phyloP scores from a whole-genome alignment of 306 rosid species.

The Gynostemma pentaphyllum region DNA sequence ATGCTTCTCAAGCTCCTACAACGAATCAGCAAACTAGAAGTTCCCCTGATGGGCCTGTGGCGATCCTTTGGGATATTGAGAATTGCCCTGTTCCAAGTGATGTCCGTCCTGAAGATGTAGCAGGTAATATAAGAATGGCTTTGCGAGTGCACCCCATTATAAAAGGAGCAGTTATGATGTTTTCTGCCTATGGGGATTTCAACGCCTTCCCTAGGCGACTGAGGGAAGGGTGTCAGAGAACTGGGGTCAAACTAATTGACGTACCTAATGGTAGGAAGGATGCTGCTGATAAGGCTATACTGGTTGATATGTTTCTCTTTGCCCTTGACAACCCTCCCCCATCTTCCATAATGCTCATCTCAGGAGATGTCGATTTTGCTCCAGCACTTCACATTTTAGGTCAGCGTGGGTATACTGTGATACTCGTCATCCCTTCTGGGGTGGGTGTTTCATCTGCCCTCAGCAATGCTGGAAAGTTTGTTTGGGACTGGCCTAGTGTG shows the following conservation, averaged over 20 bases:
- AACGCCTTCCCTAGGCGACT: slow-evolving; percentile 82
- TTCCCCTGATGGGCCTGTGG: slow-evolving; percentile 62
- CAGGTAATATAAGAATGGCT: slow-evolving; percentile 91
- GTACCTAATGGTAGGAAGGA: slow-evolving; percentile 98
- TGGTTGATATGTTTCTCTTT: slow-evolving; percentile 96
- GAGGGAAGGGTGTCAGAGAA: slow-evolving; percentile 96
- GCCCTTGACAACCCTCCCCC: slow-evolving; percentile 99
- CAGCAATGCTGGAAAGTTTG: slow-evolving; percentile 92
- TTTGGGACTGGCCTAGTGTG: slow-evolving; percentile 96
- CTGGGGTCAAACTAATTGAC: slow-evolving; percentile 85
- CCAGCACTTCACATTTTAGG: slow-evolving; percentile 97
- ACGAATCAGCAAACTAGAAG: slow-evolving; percentile 39
- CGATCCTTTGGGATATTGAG: slow-evolving; percentile 95
- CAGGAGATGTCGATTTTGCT: slow-evolving; percentile 93
- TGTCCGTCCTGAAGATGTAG: slow-evolving; percentile 93
- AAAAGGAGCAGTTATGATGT: slow-evolving; percentile 70
- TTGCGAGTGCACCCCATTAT: slow-evolving; percentile 81
- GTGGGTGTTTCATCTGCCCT: slow-evolving; percentile 93
- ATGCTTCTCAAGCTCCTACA: slow-evolving; percentile 30
- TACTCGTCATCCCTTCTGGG: slow-evolving; percentile 83
- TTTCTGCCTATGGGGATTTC: slow-evolving; percentile 93
- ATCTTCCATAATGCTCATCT: slow-evolving; percentile 81
- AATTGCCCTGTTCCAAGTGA: slow-evolving; percentile 94
- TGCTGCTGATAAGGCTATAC: slow-evolving; percentile 96
- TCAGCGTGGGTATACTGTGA: slow-evolving; percentile 82